Conservation (phyloP, 73 alveolate species). For the Symbiodinium pilosum region DNA sequence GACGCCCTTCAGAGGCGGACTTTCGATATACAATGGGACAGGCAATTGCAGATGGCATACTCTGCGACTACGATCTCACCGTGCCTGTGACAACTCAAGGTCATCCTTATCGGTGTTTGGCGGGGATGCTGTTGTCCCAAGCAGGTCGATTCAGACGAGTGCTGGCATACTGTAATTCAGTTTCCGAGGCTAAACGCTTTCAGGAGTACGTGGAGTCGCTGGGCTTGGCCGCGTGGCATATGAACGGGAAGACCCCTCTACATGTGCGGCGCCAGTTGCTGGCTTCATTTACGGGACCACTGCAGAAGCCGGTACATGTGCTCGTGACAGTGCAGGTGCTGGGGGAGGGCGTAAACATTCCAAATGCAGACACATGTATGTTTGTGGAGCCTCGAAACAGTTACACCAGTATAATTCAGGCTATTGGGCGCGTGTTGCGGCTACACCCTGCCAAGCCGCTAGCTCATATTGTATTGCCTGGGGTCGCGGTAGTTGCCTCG, state of each 20-base stretch:
- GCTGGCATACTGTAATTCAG: slow-evolving; percentile 68
- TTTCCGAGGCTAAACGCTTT: slow-evolving; percentile 10
- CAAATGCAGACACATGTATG: slow-evolving; percentile 74
- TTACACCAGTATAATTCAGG: slow-evolving; percentile 48
- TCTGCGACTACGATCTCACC: slow-evolving; percentile 62
- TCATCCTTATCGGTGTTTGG: slow-evolving; percentile 18
- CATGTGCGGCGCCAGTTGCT: not conserved
- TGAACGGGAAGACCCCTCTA: not conserved
- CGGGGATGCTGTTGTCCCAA: slow-evolving; percentile 2
- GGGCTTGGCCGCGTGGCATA: slow-evolving; percentile 64
- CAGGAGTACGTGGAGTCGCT: not conserved
- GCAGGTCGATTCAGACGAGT: slow-evolving; percentile 34
- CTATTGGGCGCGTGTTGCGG: slow-evolving; percentile 55
- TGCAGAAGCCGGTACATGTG: slow-evolving; percentile 6
- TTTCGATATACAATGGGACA: slow-evolving; percentile 40
- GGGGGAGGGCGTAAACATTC: slow-evolving; percentile 88
- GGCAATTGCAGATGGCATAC: slow-evolving; percentile 17
- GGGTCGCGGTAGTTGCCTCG: not conserved
- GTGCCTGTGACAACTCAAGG: slow-evolving; percentile 41
- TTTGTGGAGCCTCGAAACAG: slow-evolving; percentile 72
- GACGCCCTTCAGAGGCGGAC: not conserved
- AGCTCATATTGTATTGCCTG: slow-evolving; percentile 36
- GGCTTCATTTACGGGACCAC: not conserved
- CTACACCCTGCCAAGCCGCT: slow-evolving; percentile 19
- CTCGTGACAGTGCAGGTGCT: slow-evolving; percentile 74